These are phyloP conservation scores for Podospora didyma DNA, from an alignment of 495 filamentous ascomycete species.

Conservation along the genomic window DNA sequence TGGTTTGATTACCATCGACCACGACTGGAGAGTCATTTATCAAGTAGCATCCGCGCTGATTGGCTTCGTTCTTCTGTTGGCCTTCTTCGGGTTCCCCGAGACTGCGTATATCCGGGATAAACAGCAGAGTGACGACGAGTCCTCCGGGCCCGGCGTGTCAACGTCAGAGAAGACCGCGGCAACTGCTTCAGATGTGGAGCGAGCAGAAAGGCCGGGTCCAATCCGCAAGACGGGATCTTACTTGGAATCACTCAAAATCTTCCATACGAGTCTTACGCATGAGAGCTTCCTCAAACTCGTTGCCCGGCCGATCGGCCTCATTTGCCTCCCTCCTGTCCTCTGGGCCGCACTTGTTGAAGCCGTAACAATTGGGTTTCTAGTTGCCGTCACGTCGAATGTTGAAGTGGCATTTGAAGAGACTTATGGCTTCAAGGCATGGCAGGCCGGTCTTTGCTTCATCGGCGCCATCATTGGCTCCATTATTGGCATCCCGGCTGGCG, in stretches of 20 bases:
- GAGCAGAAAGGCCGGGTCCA: not conserved
- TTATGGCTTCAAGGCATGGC: constrained; percentile 45
- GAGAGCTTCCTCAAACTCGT: constrained; percentile 45
- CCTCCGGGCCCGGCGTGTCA: not conserved
- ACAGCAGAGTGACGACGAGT: not conserved
- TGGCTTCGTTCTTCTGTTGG: constrained; percentile 38
- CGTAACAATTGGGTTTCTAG: constrained; percentile 51
- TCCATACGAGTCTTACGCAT: constrained; percentile 34
- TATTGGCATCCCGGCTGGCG: constrained; percentile 46
- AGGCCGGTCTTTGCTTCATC: constrained; percentile 48
- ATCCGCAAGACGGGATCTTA: constrained; percentile 24
- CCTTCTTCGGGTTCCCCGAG: constrained; percentile 52
- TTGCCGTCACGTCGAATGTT: constrained; percentile 50
- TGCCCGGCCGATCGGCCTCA: constrained; percentile 43
- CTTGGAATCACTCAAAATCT: constrained; percentile 34
- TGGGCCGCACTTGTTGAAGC: constrained; percentile 47
- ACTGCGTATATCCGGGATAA: constrained; percentile 37
- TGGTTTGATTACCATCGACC: constrained; percentile 46
- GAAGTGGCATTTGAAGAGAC: constrained; percentile 39
- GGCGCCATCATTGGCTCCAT: constrained; percentile 45
- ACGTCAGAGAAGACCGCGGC: constrained; percentile 2
- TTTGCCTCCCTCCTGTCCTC: constrained; percentile 46
- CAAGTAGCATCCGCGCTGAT: constrained; percentile 44
- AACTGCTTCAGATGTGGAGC: constrained; percentile 1
- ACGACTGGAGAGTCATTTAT: constrained; percentile 50